Percentiles rank a stretch among this genome's conserved stretches.
These are phyloP conservation scores for Eucalyptus globulus DNA, from an alignment of 345 rosid genomes.

Conservation along the genomic window DNA sequence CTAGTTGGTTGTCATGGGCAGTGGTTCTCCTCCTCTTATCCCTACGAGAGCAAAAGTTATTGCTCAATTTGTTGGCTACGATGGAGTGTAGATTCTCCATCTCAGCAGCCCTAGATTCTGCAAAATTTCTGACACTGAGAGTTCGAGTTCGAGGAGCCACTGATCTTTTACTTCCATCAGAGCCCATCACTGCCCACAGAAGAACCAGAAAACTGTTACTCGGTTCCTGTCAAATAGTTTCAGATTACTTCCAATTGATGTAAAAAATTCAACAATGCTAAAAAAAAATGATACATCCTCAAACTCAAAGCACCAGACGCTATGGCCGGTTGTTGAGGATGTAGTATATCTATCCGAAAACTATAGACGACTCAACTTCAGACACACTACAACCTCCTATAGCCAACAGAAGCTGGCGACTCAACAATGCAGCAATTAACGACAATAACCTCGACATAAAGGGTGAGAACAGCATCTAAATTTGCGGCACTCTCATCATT, in stretches of 20 bases:
- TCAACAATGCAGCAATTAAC: neutral
- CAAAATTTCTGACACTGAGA: conserved; percentile 50
- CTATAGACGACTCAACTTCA: neutral
- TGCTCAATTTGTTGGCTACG: conserved; percentile 33
- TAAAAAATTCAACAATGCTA: neutral
- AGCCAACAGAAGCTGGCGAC: neutral
- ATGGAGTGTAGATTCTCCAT: conserved; percentile 57
- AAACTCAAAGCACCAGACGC: neutral
- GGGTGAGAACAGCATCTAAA: neutral
- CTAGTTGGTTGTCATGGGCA: conserved; percentile 33
- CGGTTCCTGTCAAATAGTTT: neutral
- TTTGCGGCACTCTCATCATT: neutral
- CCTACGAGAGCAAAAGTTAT: conserved; percentile 50
- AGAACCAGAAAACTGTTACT: neutral
- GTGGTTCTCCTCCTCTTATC: conserved; percentile 85
- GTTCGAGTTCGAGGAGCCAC: conserved; percentile 44
- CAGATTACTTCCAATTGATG: neutral
- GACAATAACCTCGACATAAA: neutral
- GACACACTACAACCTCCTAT: neutral
- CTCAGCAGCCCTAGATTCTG: conserved; percentile 60
- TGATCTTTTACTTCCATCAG: conserved; percentile 14
- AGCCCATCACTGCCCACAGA: conserved; percentile 6
- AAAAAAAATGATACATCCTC: neutral
- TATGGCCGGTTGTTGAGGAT: neutral
- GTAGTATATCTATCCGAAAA: neutral